Evolutionary conservation across 2,329 filamentous ascomycete genomes (phyloP).

Genomic region (Ophiostoma sp.): DNA sequence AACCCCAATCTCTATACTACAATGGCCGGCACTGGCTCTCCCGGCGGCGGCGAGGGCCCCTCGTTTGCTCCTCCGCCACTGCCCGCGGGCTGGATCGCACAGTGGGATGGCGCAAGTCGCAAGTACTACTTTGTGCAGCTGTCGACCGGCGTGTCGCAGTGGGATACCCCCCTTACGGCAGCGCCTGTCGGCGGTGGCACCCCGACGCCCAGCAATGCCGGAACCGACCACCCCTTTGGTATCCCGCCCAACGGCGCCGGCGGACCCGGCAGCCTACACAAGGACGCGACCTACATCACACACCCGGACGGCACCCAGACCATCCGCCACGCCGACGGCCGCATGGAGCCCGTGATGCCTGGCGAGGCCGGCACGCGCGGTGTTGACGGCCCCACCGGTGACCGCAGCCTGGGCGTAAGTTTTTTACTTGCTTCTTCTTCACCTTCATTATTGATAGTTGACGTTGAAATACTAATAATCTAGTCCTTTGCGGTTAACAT

Average conservation of each 20-base stretch:
- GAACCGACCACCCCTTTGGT: slow-evolving; percentile 58
- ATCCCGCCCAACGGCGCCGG: slow-evolving; percentile 34
- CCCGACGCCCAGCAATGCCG: slow-evolving; percentile 50
- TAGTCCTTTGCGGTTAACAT: slow-evolving; percentile 59
- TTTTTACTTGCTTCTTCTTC: neutral
- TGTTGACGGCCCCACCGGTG: slow-evolving; percentile 35
- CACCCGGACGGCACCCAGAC: slow-evolving; percentile 60
- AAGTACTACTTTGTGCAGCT: slow-evolving; percentile 71
- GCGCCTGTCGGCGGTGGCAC: slow-evolving; percentile 48
- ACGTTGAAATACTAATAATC: neutral
- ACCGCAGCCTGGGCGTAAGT: slow-evolving; percentile 61
- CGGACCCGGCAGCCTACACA: slow-evolving; percentile 25
- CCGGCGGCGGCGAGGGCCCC: slow-evolving; percentile 54
- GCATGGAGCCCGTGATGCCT: slow-evolving; percentile 54
- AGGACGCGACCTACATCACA: slow-evolving; percentile 49
- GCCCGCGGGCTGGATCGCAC: slow-evolving; percentile 63
- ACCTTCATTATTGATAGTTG: neutral
- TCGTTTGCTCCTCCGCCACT: slow-evolving; percentile 56
- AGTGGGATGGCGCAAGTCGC: slow-evolving; percentile 60
- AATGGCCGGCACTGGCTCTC: slow-evolving; percentile 54
- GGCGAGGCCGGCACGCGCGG: slow-evolving; percentile 42
- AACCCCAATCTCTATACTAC: neutral
- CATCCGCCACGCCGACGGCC: slow-evolving; percentile 55
- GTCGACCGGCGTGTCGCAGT: slow-evolving; percentile 65
- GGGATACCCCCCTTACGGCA: slow-evolving; percentile 64